Evolutionary conservation across 805 yeast genomes (phyloP).

Genomic region (Myxozyma neglecta): DNA sequence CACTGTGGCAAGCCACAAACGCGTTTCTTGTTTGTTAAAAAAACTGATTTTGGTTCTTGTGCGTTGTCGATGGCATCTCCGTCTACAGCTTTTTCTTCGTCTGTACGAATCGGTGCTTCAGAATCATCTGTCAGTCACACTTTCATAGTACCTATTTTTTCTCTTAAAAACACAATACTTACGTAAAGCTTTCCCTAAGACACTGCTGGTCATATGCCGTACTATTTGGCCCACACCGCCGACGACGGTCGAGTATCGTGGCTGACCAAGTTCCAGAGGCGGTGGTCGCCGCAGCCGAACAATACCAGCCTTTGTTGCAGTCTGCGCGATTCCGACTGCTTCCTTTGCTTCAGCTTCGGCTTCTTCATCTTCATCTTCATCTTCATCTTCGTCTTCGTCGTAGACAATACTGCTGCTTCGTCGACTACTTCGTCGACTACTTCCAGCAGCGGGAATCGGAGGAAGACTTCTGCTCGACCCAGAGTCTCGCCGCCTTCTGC

Average conservation of each 20-base stretch:
- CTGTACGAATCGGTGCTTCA: slow-evolving; percentile 2
- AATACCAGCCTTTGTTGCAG: slow-evolving; percentile 6
- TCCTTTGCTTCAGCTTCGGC: background rate
- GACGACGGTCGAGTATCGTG: background rate
- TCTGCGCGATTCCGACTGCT: background rate
- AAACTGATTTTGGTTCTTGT: background rate
- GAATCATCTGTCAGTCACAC: background rate
- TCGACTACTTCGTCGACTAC: too few species aligned
- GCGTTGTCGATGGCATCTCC: background rate
- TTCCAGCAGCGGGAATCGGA: too few species aligned
- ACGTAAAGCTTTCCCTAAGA: slow-evolving; percentile 2
- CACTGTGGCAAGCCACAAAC: slow-evolving; percentile 21
- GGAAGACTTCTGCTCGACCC: too few species aligned
- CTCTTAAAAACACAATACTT: background rate
- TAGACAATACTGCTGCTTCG: background rate
- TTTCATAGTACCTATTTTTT: background rate
- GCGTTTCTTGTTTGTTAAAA: slow-evolving; percentile 2
- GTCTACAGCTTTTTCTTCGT: background rate
- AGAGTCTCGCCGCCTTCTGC: too few species aligned
- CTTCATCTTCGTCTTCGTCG: background rate
- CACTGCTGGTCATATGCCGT: slow-evolving; percentile 6
- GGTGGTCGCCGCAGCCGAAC: slow-evolving; percentile 20
- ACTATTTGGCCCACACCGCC: slow-evolving; percentile 4
- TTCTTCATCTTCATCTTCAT: background rate
- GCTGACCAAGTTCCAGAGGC: slow-evolving; percentile 14